Evolutionary conservation across 305 asterid genomes (phyloP), one percentile per base, ranked within the genome.

Genomic region (Fraxinus platypoda): DNA sequence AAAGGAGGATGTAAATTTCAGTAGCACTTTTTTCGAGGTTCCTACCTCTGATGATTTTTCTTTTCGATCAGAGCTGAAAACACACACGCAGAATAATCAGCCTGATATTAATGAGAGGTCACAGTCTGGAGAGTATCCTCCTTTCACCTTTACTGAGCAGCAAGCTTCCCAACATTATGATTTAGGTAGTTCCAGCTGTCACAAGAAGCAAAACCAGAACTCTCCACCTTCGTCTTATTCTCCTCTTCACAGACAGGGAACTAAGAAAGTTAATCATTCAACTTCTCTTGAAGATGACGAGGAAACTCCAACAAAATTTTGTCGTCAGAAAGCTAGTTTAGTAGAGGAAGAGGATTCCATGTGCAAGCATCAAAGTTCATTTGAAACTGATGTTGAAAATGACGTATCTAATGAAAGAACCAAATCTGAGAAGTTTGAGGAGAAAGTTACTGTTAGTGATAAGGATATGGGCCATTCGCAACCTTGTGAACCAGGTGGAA

Each of bases 131-230:
- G 77, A 84, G 80, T 80, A 33, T 30, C 33, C 80, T 78, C 78
- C 90, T 64, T 82, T 57, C 43, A 31, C 72, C 71, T 78, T 78
- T 66, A 28, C 79, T 52, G 81, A 84, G 71, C 71, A 28, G 62
- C 82, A 64, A 19, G 85, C 83, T 34, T 71, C 64, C 72, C 68
- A 35, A 33, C 64, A 80, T 23, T 81, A 37, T 82, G 91, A 77
- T 81, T 84, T 85, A 23, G 90, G 80, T 83, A 62, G 82, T 85
- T 82, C 89, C 46, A 76, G 83, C 31, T 8, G 70, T 57, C 76
- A 81, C 33, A 6, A 57, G 41, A 84, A 80, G 75, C 83, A 76
- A 78, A 83, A 64, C 19, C 85, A 28, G 68, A 28, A 57, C 33
- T 12, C 78, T 80, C 70, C 82, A 62, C 17, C 54, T 25, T 23